phyloP scores from a whole-genome alignment of 23 red algal genomes.

The Gracilaria domingensis region DNA sequence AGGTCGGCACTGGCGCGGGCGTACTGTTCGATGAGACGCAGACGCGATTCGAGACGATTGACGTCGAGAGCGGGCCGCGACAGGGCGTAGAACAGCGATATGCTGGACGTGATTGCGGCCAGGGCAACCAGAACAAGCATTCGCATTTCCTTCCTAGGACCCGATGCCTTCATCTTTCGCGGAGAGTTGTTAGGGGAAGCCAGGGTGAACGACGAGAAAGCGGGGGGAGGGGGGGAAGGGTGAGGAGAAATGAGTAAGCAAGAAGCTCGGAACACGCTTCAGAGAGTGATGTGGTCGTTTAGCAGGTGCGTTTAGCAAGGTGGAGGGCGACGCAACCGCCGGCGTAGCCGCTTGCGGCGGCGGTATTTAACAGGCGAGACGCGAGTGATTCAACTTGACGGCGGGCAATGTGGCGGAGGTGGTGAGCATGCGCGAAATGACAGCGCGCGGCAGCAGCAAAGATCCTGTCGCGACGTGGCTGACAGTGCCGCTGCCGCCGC shows the following conservation, averaged over 20 bases:
- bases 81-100: constrained; percentile 9
- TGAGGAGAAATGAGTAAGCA: not conserved
- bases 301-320: no score
- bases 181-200: not conserved
- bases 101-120: constrained; percentile 16
- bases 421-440: not conserved
- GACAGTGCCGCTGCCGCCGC: no score
- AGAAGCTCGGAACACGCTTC: constrained; percentile 2
- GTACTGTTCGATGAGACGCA: constrained; percentile 23
- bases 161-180: constrained; percentile 14
- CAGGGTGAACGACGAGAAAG: not conserved
- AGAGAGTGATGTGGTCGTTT: not conserved
- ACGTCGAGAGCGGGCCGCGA: constrained; percentile 21
- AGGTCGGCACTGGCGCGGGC: constrained; percentile 21
- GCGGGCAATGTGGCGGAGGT: no score
- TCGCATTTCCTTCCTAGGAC: constrained; percentile 9
- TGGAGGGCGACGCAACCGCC: not conserved
- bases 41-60: constrained; percentile 2
- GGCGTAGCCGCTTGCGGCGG: not conserved
- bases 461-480: not conserved
- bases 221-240: not conserved
- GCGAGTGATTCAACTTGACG: not conserved
- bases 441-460: not conserved
- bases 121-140: constrained; percentile 29
- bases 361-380: not conserved